A percentile compares a stretch with the other conserved stretches of the same genome.
Conservation (phyloP, 805 yeast genomes). For the Pichia cabralensis region DNA sequence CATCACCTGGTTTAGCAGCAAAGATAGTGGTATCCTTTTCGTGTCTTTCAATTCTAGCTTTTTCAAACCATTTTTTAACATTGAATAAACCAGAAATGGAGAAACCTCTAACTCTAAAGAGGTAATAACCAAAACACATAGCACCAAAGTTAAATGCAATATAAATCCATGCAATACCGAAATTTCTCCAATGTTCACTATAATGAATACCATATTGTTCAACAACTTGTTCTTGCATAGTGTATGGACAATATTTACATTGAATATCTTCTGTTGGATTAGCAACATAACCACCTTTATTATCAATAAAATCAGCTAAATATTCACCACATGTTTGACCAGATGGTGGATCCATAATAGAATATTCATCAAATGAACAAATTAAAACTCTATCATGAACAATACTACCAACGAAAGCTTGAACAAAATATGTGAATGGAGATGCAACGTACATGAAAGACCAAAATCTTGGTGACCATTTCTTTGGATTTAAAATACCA, state of each 20-base stretch:
- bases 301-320: conserved; percentile 31
- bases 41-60: conserved; percentile 36
- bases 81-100: conserved; percentile 24
- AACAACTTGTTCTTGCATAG: conserved; percentile 37
- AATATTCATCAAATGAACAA: conserved; percentile 40
- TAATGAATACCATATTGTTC: conserved; percentile 33
- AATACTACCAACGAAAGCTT: conserved; percentile 41
- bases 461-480: conserved; percentile 70
- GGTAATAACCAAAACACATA: conserved; percentile 29
- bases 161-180: conserved; percentile 53
- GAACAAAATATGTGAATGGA: conserved; percentile 62
- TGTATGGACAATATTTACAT: conserved; percentile 41
- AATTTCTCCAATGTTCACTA: conserved; percentile 51
- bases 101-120: conserved; percentile 29
- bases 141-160: conserved; percentile 40
- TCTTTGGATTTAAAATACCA: conserved; percentile 53
- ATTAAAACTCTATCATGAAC: conserved; percentile 40
- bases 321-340: conserved; percentile 58
- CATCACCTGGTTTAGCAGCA: conserved; percentile 31
- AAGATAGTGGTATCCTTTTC: conserved; percentile 37
- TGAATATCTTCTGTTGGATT: conserved; percentile 37
- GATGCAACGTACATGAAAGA: conserved; percentile 66
- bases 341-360: conserved; percentile 43
- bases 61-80: conserved; percentile 31
- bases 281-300: conserved; percentile 44